Conservation (phyloP, 176 grass and related monocot species). For the Panicum miliaceum region DNA sequence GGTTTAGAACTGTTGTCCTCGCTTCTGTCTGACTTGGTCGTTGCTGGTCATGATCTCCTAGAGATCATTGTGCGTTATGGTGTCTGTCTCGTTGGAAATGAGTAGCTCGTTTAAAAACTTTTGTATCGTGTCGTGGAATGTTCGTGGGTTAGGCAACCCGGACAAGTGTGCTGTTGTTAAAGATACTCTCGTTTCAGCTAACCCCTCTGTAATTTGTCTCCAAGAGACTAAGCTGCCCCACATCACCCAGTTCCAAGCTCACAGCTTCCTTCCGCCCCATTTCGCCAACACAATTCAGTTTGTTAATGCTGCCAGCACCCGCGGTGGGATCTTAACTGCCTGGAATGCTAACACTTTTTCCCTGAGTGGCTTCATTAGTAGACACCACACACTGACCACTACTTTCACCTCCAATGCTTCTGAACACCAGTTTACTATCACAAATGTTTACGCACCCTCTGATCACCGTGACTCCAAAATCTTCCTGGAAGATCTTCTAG, state of each 20-base stretch:
- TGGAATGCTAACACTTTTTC: neutral
- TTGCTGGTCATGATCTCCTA: too few species aligned
- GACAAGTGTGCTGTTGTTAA: neutral
- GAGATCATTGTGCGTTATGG: too few species aligned
- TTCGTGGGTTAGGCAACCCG: neutral
- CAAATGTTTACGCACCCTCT: neutral
- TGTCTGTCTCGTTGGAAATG: too few species aligned
- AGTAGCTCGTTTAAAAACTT: too few species aligned
- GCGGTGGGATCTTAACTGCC: neutral
- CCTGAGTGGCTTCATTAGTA: fast-evolving
- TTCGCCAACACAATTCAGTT: neutral
- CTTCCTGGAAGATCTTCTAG: neutral
- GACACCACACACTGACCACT: neutral
- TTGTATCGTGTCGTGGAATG: neutral
- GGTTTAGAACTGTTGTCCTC: too few species aligned
- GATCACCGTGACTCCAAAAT: neutral
- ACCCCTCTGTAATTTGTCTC: neutral
- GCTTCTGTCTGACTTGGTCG: too few species aligned
- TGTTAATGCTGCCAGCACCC: neutral
- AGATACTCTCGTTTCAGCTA: neutral
- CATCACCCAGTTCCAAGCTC: too few species aligned
- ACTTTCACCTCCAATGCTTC: neutral
- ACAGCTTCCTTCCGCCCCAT: fast-evolving
- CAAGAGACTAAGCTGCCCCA: neutral
- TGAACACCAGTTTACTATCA: neutral